These are phyloP conservation scores for Leccinum disarticulatum DNA, from an alignment of 768 basidiomycete genomes.

Conservation along the genomic window DNA sequence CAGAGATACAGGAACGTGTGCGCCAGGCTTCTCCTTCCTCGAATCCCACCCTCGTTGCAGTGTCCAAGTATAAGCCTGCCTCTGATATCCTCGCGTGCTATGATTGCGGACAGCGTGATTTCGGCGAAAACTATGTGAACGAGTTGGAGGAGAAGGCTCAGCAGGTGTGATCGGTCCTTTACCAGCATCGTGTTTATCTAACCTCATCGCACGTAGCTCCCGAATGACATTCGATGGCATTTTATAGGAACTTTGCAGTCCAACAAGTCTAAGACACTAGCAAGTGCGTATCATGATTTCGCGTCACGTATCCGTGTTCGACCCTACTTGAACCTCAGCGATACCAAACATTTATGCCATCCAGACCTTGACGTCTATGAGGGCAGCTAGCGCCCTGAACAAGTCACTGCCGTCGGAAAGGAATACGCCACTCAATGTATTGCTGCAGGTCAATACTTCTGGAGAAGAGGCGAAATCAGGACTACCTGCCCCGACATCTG, in stretches of 20 bases:
- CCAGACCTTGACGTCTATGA: slow-evolving; percentile 82
- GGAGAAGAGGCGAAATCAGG: slow-evolving; percentile 92
- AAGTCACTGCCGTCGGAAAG: slow-evolving; percentile 65
- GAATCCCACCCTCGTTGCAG: slow-evolving; percentile 66
- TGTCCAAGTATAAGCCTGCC: slow-evolving; percentile 91
- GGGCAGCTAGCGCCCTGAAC: slow-evolving; percentile 78
- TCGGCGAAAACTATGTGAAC: slow-evolving; percentile 97
- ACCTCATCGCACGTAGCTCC: slow-evolving; percentile 55
- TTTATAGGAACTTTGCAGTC: slow-evolving; percentile 94
- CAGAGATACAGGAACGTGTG: slow-evolving; percentile 53
- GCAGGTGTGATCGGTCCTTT: slow-evolving; percentile 43
- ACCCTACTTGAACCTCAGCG: slow-evolving; percentile 41
- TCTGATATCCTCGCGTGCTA: slow-evolving; percentile 85
- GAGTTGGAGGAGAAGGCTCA: slow-evolving; percentile 87
- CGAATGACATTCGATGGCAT: slow-evolving; percentile 89
- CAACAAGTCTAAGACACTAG: slow-evolving; percentile 90
- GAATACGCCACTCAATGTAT: slow-evolving; percentile 64
- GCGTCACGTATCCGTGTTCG: slow-evolving; percentile 2
- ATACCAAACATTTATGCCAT: slow-evolving; percentile 86
- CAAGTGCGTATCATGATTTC: slow-evolving; percentile 48
- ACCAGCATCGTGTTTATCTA: slow-evolving; percentile 1
- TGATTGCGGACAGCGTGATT: slow-evolving; percentile 80
- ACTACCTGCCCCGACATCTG: slow-evolving; percentile 54
- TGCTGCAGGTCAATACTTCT: slow-evolving; percentile 95
- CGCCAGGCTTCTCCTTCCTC: slow-evolving; percentile 32